Conservation (phyloP, 176 grass and related monocot genomes). For the Cenchrus fungigraminus region DNA sequence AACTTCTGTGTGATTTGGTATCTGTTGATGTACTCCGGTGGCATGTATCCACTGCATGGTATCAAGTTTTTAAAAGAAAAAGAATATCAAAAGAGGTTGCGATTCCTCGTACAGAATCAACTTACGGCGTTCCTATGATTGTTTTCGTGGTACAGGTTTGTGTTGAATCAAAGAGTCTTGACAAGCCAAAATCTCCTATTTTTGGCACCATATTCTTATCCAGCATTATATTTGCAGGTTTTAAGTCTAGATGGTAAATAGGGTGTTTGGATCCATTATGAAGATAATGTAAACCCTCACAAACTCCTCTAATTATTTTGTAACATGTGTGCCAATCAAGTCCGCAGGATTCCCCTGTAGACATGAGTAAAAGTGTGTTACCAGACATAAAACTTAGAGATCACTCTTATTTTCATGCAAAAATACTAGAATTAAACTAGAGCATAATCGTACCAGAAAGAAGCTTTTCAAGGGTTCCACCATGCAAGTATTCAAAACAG, state of each 20-base stretch:
- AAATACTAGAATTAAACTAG: neutral
- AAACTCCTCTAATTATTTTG: conserved; percentile 18
- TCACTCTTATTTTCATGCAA: neutral
- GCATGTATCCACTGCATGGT: conserved; percentile 20
- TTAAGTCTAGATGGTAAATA: conserved; percentile 12
- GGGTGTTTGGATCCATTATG: neutral
- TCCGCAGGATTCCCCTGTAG: neutral
- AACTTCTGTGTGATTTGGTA: neutral
- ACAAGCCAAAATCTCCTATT: conserved; percentile 15
- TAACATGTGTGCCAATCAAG: neutral
- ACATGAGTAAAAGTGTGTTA: neutral
- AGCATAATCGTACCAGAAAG: neutral
- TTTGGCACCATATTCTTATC: neutral
- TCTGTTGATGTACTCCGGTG: neutral
- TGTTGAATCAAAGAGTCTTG: neutral
- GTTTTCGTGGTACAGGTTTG: neutral
- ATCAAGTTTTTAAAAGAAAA: neutral
- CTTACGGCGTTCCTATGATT: neutral
- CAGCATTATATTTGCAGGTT: conserved; percentile 6
- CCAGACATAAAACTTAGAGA: neutral
- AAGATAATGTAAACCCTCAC: conserved; percentile 14
- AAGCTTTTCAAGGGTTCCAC: conserved; percentile 7
- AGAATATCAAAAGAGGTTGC: neutral
- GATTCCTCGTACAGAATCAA: neutral
- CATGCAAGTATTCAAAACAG: conserved; percentile 5